phyloP scores from a whole-genome alignment of 2,329 filamentous ascomycete species.

The Botrytis tulipae region DNA sequence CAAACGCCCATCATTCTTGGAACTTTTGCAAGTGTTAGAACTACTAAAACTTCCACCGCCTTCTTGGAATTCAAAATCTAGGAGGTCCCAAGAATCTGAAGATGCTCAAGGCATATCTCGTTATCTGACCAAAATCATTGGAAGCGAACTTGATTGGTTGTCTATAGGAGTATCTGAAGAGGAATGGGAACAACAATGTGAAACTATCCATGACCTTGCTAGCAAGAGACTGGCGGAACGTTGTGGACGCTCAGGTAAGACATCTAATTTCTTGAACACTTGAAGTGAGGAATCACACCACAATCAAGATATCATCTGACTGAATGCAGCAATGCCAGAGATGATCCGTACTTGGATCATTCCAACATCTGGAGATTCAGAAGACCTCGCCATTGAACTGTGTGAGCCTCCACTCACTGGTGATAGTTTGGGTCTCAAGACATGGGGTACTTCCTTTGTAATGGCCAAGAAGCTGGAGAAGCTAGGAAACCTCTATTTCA shows the following conservation, averaged over 20 bases:
- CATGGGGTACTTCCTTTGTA: slow-evolving; percentile 89
- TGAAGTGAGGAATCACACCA: neutral
- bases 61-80: slow-evolving; percentile 55
- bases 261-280: slow-evolving; percentile 2
- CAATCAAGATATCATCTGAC: neutral
- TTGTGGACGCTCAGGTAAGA: slow-evolving; percentile 69
- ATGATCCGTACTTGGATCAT: slow-evolving; percentile 61
- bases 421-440: slow-evolving; percentile 89
- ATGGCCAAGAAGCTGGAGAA: slow-evolving; percentile 69
- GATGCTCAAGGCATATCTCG: slow-evolving; percentile 54
- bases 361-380: slow-evolving; percentile 42
- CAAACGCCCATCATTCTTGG: slow-evolving; percentile 65
- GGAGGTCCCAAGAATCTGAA: slow-evolving; percentile 40
- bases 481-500: slow-evolving; percentile 37
- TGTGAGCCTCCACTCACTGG: slow-evolving; percentile 85
- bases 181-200: slow-evolving; percentile 50
- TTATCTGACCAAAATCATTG: slow-evolving; percentile 69
- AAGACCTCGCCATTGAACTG: slow-evolving; percentile 63
- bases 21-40: slow-evolving; percentile 64
- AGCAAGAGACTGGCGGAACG: slow-evolving; percentile 79
- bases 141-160: slow-evolving; percentile 67
- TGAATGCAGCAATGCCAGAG: slow-evolving; percentile 55
- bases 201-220: slow-evolving; percentile 73
- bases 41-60: slow-evolving; percentile 65
- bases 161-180: slow-evolving; percentile 32